Percentiles rank a stretch among this genome's conserved stretches.
phyloP scores from a whole-genome alignment of 108 stramenopile genomes.

The Skeletonema marinoi region DNA sequence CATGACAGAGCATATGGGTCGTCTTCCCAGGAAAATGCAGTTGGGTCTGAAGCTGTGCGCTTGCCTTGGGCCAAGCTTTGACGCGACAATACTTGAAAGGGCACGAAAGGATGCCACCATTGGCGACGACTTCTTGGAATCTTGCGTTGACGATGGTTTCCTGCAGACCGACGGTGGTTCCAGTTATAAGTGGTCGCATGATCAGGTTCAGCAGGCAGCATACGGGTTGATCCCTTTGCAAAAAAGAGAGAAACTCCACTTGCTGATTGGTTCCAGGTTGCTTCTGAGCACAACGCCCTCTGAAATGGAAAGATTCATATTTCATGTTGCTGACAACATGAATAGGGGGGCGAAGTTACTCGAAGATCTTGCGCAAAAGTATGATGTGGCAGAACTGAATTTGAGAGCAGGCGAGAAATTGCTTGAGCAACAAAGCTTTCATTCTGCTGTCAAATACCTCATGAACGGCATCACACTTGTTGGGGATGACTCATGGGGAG shows the following conservation, averaged over 20 bases:
- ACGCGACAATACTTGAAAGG: constrained; percentile 27
- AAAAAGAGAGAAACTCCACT: constrained; percentile 44
- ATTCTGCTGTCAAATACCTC: constrained; percentile 51
- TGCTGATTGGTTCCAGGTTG: constrained; percentile 55
- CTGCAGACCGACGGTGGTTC: constrained; percentile 19
- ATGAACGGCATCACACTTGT: constrained; percentile 52
- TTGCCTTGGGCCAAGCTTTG: constrained; percentile 55
- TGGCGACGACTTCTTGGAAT: constrained; percentile 35
- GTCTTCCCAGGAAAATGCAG: constrained; percentile 35
- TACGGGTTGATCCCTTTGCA: constrained; percentile 46
- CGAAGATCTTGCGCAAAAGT: constrained; percentile 20
- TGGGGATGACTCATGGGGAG: constrained; percentile 52
- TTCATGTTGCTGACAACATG: constrained; percentile 52
- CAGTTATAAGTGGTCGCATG: constrained; percentile 56
- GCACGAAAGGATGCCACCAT: constrained; percentile 6
- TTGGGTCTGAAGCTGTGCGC: constrained; percentile 51
- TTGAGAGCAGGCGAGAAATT: constrained; percentile 55
- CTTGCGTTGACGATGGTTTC: constrained; percentile 24
- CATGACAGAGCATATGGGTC: constrained; percentile 49
- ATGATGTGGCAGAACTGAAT: constrained; percentile 45
- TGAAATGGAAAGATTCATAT: constrained; percentile 40
- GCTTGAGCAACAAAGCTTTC: constrained; percentile 42
- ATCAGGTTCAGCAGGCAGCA: constrained; percentile 64
- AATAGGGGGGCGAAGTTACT: constrained; percentile 41
- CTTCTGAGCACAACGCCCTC: constrained; percentile 33